These are phyloP conservation scores for Alopecurus myosuroides DNA, from an alignment of 176 grass and related monocot species.

Conservation along the genomic window DNA sequence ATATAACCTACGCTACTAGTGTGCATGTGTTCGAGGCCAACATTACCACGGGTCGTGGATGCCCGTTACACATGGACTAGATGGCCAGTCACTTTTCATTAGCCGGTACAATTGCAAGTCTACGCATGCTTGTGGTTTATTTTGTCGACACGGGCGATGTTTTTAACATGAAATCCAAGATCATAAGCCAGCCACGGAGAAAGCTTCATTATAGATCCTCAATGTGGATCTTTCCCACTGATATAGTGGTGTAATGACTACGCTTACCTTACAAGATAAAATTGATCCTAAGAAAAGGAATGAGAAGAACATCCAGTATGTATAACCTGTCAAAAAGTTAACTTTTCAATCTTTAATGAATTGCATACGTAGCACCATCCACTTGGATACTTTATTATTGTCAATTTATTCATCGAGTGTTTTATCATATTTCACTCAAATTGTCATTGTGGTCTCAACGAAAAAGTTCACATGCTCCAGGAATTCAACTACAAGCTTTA, in stretches of 20 bases:
- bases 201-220: not conserved
- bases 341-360: not conserved
- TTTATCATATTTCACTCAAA: no score
- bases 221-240: not conserved
- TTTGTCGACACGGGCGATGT: not conserved
- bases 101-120: not conserved
- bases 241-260: not conserved
- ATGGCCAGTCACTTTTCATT: not conserved
- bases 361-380: not conserved
- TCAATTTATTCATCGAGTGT: no score
- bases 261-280: not conserved
- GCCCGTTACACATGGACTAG: not conserved
- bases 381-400: no score
- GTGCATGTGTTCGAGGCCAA: not conserved
- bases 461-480: no score
- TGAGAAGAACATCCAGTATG: no score
- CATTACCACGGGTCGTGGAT: not conserved
- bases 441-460: no score
- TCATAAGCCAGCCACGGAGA: not conserved
- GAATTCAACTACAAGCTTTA: no score
- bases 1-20: not conserved
- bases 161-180: not conserved
- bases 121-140: not conserved
- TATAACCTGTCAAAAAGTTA: not conserved
- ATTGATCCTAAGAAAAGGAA: no score